Evolutionary conservation across 2,329 filamentous ascomycete species (phyloP).

Genomic region (Diplodia mutila): DNA sequence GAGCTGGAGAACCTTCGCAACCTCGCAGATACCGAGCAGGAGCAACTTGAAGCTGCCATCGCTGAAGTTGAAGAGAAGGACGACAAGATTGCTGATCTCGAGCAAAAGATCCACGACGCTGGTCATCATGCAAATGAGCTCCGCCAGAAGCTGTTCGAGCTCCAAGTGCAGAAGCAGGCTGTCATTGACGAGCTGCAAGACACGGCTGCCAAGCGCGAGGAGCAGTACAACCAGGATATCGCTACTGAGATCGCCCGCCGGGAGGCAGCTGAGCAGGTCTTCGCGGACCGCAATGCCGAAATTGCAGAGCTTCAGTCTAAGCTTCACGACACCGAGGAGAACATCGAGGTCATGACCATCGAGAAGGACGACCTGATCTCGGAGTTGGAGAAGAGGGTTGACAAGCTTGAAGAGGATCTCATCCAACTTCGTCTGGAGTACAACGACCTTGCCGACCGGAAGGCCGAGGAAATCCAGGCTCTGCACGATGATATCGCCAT

Average conservation of each 20-base stretch:
- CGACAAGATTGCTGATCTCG: conserved; percentile 46
- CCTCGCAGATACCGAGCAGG: conserved; percentile 46
- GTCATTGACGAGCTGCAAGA: conserved; percentile 45
- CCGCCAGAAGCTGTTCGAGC: conserved; percentile 52
- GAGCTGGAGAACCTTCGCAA: conserved; percentile 44
- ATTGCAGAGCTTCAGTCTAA: conserved; percentile 42
- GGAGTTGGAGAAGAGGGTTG: conserved; percentile 40
- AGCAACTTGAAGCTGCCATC: conserved; percentile 50
- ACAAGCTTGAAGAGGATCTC: conserved; percentile 42
- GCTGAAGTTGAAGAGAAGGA: conserved; percentile 48
- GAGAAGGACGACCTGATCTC: conserved; percentile 39
- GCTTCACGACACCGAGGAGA: conserved; percentile 38
- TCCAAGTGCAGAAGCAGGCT: conserved; percentile 48
- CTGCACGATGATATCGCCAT: conserved; percentile 38
- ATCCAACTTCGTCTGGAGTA: conserved; percentile 38
- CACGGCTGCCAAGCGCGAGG: conserved; percentile 44
- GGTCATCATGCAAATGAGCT: conserved; percentile 54
- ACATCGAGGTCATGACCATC: conserved; percentile 36
- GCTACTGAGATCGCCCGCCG: conserved; percentile 44
- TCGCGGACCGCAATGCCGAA: conserved; percentile 38
- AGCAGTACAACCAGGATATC: conserved; percentile 45
- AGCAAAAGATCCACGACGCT: conserved; percentile 44
- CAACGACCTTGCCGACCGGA: conserved; percentile 34
- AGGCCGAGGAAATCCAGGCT: conserved; percentile 35
- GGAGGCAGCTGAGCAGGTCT: conserved; percentile 42